phyloP scores from a whole-genome alignment of 2,329 filamentous ascomycete genomes.

The Cladophialophora exuberans region DNA sequence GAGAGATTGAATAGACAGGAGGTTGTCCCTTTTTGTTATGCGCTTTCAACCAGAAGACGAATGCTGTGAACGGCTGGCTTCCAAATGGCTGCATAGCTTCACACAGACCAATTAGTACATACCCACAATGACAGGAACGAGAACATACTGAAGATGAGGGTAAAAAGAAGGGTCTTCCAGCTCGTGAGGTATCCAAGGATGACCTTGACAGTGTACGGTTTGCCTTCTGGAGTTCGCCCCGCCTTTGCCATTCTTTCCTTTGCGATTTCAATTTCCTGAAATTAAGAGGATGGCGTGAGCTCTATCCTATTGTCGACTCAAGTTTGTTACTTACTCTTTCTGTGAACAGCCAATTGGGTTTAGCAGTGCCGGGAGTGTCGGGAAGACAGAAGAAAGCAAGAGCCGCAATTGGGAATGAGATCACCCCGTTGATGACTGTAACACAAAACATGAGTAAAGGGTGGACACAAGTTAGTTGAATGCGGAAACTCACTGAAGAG shows the following conservation, averaged over 20 bases:
- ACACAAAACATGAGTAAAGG: background rate
- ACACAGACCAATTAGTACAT: background rate
- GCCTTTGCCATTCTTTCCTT: conserved; percentile 20
- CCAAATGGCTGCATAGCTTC: conserved; percentile 21
- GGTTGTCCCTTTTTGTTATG: conserved; percentile 26
- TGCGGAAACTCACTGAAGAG: conserved; percentile 36
- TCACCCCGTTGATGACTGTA: conserved; percentile 25
- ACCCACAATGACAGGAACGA: background rate
- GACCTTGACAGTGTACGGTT: conserved; percentile 19
- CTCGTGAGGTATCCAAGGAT: conserved; percentile 24
- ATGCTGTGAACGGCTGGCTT: conserved; percentile 18
- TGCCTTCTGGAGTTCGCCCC: conserved; percentile 20
- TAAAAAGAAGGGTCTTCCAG: conserved; percentile 26
- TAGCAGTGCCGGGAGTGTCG: conserved; percentile 22
- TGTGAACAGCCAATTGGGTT: conserved; percentile 22
- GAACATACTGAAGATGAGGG: conserved; percentile 25
- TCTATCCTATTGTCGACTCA: background rate
- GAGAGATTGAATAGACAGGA: conserved; percentile 18
- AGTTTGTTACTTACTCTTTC: conserved; percentile 16
- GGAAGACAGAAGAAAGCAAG: conserved; percentile 25
- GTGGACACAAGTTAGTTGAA: background rate
- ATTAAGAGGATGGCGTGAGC: background rate
- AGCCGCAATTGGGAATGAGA: conserved; percentile 20
- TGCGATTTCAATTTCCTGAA: conserved; percentile 22
- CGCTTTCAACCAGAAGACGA: conserved; percentile 27